These are phyloP conservation scores for Chrysoporthe deuterocubensis DNA, from an alignment of 2,329 filamentous ascomycete species.

Conservation along the genomic window DNA sequence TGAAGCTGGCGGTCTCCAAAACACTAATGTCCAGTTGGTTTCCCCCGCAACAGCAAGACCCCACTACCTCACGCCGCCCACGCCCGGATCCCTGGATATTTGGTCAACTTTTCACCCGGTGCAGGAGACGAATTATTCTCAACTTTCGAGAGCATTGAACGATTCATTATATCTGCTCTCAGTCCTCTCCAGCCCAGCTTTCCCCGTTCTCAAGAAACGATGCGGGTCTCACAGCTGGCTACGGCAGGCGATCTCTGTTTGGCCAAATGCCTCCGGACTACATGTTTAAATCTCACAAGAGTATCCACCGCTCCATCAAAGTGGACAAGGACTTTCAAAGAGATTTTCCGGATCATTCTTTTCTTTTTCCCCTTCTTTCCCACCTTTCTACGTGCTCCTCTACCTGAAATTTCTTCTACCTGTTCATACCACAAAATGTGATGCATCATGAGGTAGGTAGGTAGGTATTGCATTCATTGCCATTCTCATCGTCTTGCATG, in stretches of 20 bases:
- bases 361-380: not conserved
- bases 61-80: slow-evolving; percentile 3
- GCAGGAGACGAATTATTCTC: slow-evolving; percentile 4
- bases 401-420: not conserved
- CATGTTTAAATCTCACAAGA: slow-evolving; percentile 20
- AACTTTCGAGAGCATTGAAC: not conserved
- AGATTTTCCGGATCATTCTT: slow-evolving; percentile 20
- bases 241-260: slow-evolving; percentile 1
- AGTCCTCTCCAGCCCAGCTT: not conserved
- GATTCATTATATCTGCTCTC: not conserved
- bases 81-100: not conserved
- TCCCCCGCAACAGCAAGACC: slow-evolving; percentile 18
- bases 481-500: not conserved
- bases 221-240: not conserved
- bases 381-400: not conserved
- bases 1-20: slow-evolving; percentile 15
- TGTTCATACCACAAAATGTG: not conserved
- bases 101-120: not conserved
- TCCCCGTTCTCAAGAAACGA: not conserved
- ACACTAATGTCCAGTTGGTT: slow-evolving; percentile 19
- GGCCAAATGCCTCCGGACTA: not conserved
- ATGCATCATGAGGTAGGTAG: not conserved
- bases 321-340: slow-evolving; percentile 23
- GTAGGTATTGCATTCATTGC: not conserved
- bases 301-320: slow-evolving; percentile 29